phyloP scores from a whole-genome alignment of 1,284 basidiomycete species.

The Prillingera fragicola region DNA sequence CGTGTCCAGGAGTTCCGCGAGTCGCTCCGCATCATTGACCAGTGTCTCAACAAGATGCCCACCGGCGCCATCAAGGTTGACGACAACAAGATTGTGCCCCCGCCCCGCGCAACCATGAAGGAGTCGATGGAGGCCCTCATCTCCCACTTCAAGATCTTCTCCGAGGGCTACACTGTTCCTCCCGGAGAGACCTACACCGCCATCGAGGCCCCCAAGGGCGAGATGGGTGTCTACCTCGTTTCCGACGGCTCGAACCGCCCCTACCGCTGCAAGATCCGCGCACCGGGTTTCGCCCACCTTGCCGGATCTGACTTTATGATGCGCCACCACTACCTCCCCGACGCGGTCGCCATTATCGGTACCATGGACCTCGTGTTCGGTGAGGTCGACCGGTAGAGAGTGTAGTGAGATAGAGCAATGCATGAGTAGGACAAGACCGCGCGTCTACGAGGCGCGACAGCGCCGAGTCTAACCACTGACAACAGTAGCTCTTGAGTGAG shows the following conservation, averaged over 20 bases:
- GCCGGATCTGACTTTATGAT: conserved; percentile 90
- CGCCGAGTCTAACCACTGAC: too few species aligned
- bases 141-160: conserved; percentile 98
- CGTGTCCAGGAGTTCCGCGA: conserved; percentile 98
- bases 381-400: conserved; percentile 53
- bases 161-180: conserved; percentile 96
- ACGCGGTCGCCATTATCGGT: conserved; percentile 87
- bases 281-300: conserved; percentile 87
- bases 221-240: conserved; percentile 95
- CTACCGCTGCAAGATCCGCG: conserved; percentile 90
- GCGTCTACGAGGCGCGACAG: not conserved
- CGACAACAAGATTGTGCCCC: conserved; percentile 96
- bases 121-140: conserved; percentile 97
- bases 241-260: conserved; percentile 89
- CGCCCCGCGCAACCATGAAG: conserved; percentile 96
- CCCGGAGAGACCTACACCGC: conserved; percentile 95
- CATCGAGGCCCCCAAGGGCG: conserved; percentile 97
- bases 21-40: conserved; percentile 78
- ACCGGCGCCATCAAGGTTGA: conserved; percentile 89
- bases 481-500: too few species aligned
- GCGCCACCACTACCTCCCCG: conserved; percentile 76
- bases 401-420: conserved; percentile 16
- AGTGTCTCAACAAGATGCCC: conserved; percentile 97
- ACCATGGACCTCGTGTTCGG: conserved; percentile 82
- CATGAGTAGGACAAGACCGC: conserved; percentile 5